A percentile compares a stretch with the other conserved stretches of the same genome.
Evolutionary conservation across 2,329 filamentous ascomycete species (phyloP).

Genomic region (Mariannaea elegans): DNA sequence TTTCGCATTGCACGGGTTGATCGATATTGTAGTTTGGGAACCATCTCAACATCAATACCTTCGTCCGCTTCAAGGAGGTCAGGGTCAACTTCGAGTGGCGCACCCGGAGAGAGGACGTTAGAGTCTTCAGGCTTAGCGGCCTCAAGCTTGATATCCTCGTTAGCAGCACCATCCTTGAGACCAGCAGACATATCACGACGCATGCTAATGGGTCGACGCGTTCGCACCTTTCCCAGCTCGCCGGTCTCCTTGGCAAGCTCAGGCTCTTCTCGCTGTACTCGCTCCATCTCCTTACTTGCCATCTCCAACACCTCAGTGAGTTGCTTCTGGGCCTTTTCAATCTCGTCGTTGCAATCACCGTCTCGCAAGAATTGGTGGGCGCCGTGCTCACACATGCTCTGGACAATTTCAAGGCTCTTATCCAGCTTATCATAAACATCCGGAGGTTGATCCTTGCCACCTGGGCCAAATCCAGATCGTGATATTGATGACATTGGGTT

Average conservation of each 20-base stretch:
- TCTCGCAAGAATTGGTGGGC: constrained; percentile 91
- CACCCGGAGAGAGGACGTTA: constrained; percentile 14
- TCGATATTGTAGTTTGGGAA: constrained; percentile 53
- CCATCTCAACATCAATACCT: constrained; percentile 50
- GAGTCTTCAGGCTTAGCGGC: constrained; percentile 29
- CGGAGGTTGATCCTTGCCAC: constrained; percentile 35
- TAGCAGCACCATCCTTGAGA: constrained; percentile 41
- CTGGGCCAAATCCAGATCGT: constrained; percentile 35
- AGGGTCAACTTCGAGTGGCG: constrained; percentile 46
- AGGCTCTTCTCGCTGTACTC: constrained; percentile 62
- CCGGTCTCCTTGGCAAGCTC: constrained; percentile 50
- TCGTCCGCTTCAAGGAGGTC: constrained; percentile 53
- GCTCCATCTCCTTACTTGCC: constrained; percentile 67
- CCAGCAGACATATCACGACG: constrained; percentile 53
- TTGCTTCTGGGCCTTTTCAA: constrained; percentile 73
- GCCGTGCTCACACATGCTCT: constrained; percentile 83
- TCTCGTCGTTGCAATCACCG: constrained; percentile 82
- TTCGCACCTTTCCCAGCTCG: constrained; percentile 55
- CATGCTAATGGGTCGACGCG: constrained; percentile 63
- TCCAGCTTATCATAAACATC: constrained; percentile 79
- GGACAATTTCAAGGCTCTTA: constrained; percentile 80
- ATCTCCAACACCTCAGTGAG: constrained; percentile 70
- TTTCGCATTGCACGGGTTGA: constrained; percentile 52
- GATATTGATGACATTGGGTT: constrained; percentile 42
- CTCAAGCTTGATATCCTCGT: constrained; percentile 40